Base-by-base conservation (phyloP, 2,329 filamentous ascomycete genomes). In the Pyrenophora tritici-repentis region DNA sequence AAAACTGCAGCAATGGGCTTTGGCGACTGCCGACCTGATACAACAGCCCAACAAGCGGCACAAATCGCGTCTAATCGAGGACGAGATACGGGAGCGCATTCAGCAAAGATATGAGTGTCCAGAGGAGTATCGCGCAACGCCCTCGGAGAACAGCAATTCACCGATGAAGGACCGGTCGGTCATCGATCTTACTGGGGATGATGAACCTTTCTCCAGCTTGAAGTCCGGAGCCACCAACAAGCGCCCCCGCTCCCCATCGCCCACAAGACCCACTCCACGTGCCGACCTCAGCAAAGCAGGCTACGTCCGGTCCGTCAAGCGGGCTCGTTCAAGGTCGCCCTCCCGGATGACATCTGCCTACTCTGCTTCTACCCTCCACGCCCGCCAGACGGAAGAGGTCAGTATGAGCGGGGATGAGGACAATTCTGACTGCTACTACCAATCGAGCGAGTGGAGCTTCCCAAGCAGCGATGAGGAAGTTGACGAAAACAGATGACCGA, bases 381-480 rank as follows among this genome's bases (percentile, higher is more conserved):
- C 34, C 10, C 32, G 16, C 18, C 35, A 31, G 10, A 20, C 26
- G 14, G 34, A 20, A 24, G 18, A 18, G 33, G 14, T 8, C 24
- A 32, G n/a, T 7, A 20, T 24, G 17, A 16, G 26, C 26, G 38
- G n/a, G 10, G 26, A 42, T n/a, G 41, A 50, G 4, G 29, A 40
- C 1, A 20, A 47, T 6, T 40, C 44, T 7, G 42, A 31, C 29
- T 52, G 50, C 10, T 43, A 29, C 33, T 53, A 56, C 36, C 42
- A 53, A 36, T 59, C 52, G 9, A 58, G 50, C 31, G 47, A 53
- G 16, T 52, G 46, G 46, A 52, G 43, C 33, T 53, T 53, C 9
- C 37, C 50, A 10, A 50, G 37, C 12, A 59, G 46, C 6, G 33
- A 53, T 0, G 40, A 44, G 2, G 32, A 42, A 22, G 22, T 36